Base-by-base conservation (phyloP, 202 grass and related monocot genomes). In the Bolboschoenoplectus hybrid region DNA sequence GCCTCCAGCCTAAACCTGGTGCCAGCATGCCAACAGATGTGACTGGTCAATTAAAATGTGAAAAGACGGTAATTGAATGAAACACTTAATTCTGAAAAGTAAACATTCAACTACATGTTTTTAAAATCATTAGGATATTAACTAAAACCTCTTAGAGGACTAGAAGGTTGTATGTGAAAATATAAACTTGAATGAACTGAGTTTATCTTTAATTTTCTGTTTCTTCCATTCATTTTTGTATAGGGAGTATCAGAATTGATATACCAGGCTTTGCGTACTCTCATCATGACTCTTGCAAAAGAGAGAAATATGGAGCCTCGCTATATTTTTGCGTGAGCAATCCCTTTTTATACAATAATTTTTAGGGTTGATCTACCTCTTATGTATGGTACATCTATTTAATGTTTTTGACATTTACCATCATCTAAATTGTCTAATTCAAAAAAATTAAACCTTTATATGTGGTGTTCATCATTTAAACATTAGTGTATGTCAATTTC, bases 11-110 rank as follows among this genome's bases (percentile, higher is more conserved):
- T 64, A 55, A 76, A 85, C 56, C 83, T 40, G 17, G 67, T 90
- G 63, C 87, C 55, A 72, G 13, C 87, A 67, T 35, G 17, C 80
- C 74, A 80, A 86, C 45, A 12, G 89, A 85, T 70, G 83, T 62
- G 57, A 88, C 20, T 86, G 88, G 11, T 81, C 88, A 85, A 70
- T 44, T 57, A 32, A 88, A 92, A 71, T 92, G 36, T 82, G 88
- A 90, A 84, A 81, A 92, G 4, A 86, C 19, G 72, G 84, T 78
- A 77, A 9, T 63, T 45, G 13, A 5, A 14, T 61, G 20, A 45
- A 40, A 43, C 1, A n/a, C 50, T 47, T 38, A 71, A 44, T 49
- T 77, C 4, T 63, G 19, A 85, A 49, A 12, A 49, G 32, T 46
- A 74, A 84, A 35, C 57, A 76, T 85, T 80, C 36, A 43, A 80